phyloP scores from a whole-genome alignment of 176 grass and related monocot genomes.

The barley (Hordeum vulgare) region DNA sequence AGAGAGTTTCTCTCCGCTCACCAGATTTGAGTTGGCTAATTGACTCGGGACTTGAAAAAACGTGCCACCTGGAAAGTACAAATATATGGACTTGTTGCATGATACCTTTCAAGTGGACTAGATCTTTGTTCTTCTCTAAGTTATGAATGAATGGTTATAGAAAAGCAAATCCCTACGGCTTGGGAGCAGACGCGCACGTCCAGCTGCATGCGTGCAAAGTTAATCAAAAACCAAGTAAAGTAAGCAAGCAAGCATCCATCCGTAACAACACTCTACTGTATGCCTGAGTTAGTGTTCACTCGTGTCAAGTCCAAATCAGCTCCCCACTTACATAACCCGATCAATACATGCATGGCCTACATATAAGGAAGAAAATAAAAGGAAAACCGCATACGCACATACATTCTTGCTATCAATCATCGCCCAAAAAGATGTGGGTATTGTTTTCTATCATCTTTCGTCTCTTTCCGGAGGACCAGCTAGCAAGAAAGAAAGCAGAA shows the following conservation, averaged over 20 bases:
- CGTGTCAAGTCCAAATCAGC: constrained; percentile 40
- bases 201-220: background rate
- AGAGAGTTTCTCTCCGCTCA: background rate
- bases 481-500: background rate
- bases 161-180: constrained; percentile 23
- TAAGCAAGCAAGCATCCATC: background rate
- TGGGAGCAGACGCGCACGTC: background rate
- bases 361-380: constrained; percentile 8
- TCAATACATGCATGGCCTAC: background rate
- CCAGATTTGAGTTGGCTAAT: background rate
- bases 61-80: background rate
- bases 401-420: background rate
- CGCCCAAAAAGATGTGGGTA: too few species aligned
- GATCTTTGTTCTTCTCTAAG: background rate
- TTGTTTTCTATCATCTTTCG: too few species aligned
- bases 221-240: constrained; percentile 40
- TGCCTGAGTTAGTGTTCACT: constrained; percentile 21
- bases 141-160: background rate
- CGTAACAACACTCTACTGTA: background rate
- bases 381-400: background rate
- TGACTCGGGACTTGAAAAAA: too few species aligned
- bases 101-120: background rate
- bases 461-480: too few species aligned
- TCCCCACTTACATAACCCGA: background rate
- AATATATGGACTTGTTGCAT: background rate